These are phyloP conservation scores for Neltuma alba DNA, from an alignment of 306 rosid genomes.

Conservation along the genomic window DNA sequence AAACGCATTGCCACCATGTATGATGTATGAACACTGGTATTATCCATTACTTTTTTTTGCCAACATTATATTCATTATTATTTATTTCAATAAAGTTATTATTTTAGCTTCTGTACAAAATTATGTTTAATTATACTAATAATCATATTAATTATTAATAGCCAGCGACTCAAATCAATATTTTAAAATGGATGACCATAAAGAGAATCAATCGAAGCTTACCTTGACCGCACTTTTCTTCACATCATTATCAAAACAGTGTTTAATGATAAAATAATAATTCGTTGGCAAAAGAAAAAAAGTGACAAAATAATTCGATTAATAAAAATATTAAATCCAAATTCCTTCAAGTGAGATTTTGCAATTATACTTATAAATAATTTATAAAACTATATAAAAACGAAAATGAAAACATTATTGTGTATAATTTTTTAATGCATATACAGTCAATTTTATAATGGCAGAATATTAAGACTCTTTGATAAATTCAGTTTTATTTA, in stretches of 20 bases:
- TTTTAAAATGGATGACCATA: slow-evolving; percentile 7
- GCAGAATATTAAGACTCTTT: neutral
- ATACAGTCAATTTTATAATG: neutral
- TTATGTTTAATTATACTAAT: too few relatives aligned
- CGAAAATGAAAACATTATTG: too few relatives aligned
- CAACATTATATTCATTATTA: too few relatives aligned
- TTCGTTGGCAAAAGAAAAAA: neutral
- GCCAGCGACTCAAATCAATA: neutral
- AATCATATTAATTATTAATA: slow-evolving; percentile 2
- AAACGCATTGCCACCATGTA: too few relatives aligned
- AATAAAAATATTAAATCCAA: slow-evolving; percentile 35
- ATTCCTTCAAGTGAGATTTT: neutral
- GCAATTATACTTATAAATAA: too few relatives aligned
- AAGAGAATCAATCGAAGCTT: slow-evolving; percentile 18
- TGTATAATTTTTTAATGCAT: too few relatives aligned
- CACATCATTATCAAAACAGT: slow-evolving; percentile 39
- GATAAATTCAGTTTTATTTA: slow-evolving; percentile 4
- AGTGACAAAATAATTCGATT: slow-evolving; percentile 31
- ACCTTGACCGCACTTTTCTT: slow-evolving; percentile 46
- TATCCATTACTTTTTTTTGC: too few relatives aligned
- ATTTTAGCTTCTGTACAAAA: neutral
- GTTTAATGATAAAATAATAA: neutral
- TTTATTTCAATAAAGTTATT: too few relatives aligned
- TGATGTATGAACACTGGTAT: too few relatives aligned
- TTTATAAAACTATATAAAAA: too few relatives aligned